These are phyloP conservation scores for Vitis hybrid DNA, from an alignment of 177 flowering plant species.

Conservation along the genomic window DNA sequence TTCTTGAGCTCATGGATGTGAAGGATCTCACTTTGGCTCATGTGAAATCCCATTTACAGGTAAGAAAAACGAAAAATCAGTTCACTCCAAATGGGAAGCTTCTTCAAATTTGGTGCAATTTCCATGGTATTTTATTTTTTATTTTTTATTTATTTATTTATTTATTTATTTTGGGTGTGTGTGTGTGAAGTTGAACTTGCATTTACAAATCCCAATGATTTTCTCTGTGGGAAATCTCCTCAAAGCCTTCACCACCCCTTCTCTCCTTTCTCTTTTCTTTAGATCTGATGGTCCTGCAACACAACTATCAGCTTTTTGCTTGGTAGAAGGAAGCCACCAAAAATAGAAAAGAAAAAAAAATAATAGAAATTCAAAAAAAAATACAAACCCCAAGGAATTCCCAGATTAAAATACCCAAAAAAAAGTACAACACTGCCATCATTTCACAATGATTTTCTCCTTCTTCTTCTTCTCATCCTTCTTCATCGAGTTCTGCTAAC, in stretches of 20 bases:
- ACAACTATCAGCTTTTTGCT: constrained; percentile 59
- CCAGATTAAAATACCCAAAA: background rate
- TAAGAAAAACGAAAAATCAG: constrained; percentile 20
- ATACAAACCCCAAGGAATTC: background rate
- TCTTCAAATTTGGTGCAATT: background rate
- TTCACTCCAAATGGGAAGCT: background rate
- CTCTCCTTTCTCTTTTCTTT: constrained; percentile 21
- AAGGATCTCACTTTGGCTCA: constrained; percentile 98
- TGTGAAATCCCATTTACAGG: constrained; percentile 98
- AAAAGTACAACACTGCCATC: constrained; percentile 50
- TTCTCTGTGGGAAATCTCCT: constrained; percentile 31
- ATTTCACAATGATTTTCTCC: constrained; percentile 65
- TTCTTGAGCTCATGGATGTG: constrained; percentile 99
- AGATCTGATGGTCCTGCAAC: constrained; percentile 57
- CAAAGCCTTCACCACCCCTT: constrained; percentile 15
- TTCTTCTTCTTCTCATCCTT: constrained; percentile 3
- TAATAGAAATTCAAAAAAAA: background rate
- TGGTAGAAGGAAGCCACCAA: constrained; percentile 40
- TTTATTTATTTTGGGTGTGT: background rate
- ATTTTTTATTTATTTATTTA: background rate
- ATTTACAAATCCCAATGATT: constrained; percentile 51
- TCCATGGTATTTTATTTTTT: background rate
- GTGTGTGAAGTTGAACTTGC: constrained; percentile 4
- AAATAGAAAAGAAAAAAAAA: constrained; percentile 11
- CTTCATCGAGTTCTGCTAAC: constrained; percentile 27